phyloP scores from a whole-genome alignment of 1,284 basidiomycete genomes.

The Fomitopsis palustris region DNA sequence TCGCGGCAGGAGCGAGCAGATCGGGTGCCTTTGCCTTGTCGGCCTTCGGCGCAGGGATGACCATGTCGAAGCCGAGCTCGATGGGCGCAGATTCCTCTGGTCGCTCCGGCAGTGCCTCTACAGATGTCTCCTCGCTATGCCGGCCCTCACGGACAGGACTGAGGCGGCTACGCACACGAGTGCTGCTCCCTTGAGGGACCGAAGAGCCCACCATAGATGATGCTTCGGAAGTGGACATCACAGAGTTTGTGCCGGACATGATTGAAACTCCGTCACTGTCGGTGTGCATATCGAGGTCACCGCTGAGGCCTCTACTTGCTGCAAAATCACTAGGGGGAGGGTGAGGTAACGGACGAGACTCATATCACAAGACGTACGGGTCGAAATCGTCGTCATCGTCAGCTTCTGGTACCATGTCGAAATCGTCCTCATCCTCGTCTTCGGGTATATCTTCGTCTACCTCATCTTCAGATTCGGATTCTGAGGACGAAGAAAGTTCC shows the following conservation, averaged over 20 bases:
- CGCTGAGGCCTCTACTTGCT: conserved; percentile 22
- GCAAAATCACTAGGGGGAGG: conserved; percentile 46
- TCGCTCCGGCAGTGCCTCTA: conserved; percentile 18
- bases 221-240: conserved; percentile 46
- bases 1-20: conserved; percentile 5
- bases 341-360: background rate
- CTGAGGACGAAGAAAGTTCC: conserved; percentile 50
- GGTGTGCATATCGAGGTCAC: conserved; percentile 32
- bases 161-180: conserved; percentile 48
- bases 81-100: conserved; percentile 26
- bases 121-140: conserved; percentile 22
- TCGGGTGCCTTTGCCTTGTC: conserved; percentile 2
- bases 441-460: conserved; percentile 39
- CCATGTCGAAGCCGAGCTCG: conserved; percentile 44
- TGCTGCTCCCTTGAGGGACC: conserved; percentile 37
- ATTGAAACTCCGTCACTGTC: conserved; percentile 58
- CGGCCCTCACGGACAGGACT: conserved; percentile 65
- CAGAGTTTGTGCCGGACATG: conserved; percentile 47
- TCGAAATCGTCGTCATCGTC: conserved; percentile 66
- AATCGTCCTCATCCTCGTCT: conserved; percentile 54
- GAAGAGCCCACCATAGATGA: conserved; percentile 44
- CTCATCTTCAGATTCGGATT: conserved; percentile 35
- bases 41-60: conserved; percentile 30
- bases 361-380: conserved; percentile 47
- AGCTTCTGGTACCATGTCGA: conserved; percentile 39